phyloP scores from a whole-genome alignment of 805 yeast species.

The Pichia gijzeniarum region DNA sequence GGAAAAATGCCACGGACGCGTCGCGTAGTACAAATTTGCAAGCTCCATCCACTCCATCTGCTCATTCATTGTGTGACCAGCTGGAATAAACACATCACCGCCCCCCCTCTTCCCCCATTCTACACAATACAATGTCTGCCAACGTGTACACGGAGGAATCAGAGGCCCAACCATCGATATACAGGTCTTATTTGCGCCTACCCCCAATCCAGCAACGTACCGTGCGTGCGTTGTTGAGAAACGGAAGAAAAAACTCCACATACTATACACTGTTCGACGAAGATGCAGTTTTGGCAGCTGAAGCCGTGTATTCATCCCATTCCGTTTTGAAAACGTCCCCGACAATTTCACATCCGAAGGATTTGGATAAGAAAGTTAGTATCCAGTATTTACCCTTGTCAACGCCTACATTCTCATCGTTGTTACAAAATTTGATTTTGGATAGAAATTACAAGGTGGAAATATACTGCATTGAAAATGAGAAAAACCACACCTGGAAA shows the following conservation, averaged over 20 bases:
- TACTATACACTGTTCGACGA: slow-evolving; percentile 67
- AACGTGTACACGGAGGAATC: slow-evolving; percentile 10
- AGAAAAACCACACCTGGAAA: slow-evolving; percentile 51
- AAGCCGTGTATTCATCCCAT: slow-evolving; percentile 72
- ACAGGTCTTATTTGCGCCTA: slow-evolving; percentile 34
- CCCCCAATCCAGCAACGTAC: slow-evolving; percentile 44
- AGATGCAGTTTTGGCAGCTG: slow-evolving; percentile 82
- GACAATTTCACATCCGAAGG: slow-evolving; percentile 29
- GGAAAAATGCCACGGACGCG: slow-evolving; percentile 11
- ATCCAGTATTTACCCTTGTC: slow-evolving; percentile 70
- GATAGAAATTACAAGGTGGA: slow-evolving; percentile 74
- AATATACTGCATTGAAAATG: slow-evolving; percentile 38
- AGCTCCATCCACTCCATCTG: too few relatives aligned
- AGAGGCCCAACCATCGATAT: slow-evolving; percentile 11
- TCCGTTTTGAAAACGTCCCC: slow-evolving; percentile 58
- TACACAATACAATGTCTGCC: slow-evolving; percentile 8
- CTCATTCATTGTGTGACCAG: too few relatives aligned
- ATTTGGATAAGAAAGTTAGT: slow-evolving; percentile 32
- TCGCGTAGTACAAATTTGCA: background rate
- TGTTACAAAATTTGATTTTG: slow-evolving; percentile 61
- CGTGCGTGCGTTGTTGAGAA: slow-evolving; percentile 51
- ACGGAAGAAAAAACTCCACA: slow-evolving; percentile 55
- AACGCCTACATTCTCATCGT: slow-evolving; percentile 58
- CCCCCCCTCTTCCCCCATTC: too few relatives aligned
- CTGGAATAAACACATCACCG: too few relatives aligned